Evolutionary conservation across 2,329 filamentous ascomycete genomes (phyloP).

Genomic region (Acarospora socialis): DNA sequence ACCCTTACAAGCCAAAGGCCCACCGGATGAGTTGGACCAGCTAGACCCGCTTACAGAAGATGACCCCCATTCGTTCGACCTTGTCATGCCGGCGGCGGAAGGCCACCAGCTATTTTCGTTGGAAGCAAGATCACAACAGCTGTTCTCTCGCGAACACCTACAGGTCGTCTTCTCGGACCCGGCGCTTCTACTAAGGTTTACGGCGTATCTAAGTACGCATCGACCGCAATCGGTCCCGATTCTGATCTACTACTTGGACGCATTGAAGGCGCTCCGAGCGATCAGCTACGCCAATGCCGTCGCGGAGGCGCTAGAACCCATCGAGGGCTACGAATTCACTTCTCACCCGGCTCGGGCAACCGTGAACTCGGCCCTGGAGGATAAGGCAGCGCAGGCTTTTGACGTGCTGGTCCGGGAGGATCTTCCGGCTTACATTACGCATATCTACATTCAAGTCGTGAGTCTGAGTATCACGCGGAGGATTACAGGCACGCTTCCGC

Average conservation of each 20-base stretch:
- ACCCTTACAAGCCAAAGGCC: conserved; percentile 11
- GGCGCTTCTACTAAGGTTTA: conserved; percentile 50
- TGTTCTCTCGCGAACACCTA: conserved; percentile 54
- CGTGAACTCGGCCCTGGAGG: conserved; percentile 43
- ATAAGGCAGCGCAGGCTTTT: conserved; percentile 51
- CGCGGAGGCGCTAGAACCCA: conserved; percentile 43
- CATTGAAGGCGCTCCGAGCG: conserved; percentile 55
- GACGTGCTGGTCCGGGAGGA: conserved; percentile 51
- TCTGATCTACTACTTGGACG: conserved; percentile 60
- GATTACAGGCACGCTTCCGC: conserved; percentile 53
- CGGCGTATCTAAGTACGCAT: conserved; percentile 47
- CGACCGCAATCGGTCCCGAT: conserved; percentile 50
- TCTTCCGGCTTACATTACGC: conserved; percentile 57
- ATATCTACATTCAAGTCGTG: conserved; percentile 54
- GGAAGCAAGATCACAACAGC: conserved; percentile 47
- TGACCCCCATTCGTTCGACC: conserved; percentile 13
- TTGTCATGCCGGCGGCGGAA: conserved; percentile 10
- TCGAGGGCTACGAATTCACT: conserved; percentile 44
- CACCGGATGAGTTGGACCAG: conserved; percentile 9
- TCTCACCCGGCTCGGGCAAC: conserved; percentile 36
- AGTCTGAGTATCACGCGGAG: conserved; percentile 53
- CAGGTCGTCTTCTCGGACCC: conserved; percentile 51
- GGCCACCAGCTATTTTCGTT: conserved; percentile 34
- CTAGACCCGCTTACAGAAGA: conserved; percentile 12
- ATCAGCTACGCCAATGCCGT: conserved; percentile 59